These are phyloP conservation scores for Dillenia turbinata DNA, from an alignment of 164 flowering plant species.

Conservation along the genomic window DNA sequence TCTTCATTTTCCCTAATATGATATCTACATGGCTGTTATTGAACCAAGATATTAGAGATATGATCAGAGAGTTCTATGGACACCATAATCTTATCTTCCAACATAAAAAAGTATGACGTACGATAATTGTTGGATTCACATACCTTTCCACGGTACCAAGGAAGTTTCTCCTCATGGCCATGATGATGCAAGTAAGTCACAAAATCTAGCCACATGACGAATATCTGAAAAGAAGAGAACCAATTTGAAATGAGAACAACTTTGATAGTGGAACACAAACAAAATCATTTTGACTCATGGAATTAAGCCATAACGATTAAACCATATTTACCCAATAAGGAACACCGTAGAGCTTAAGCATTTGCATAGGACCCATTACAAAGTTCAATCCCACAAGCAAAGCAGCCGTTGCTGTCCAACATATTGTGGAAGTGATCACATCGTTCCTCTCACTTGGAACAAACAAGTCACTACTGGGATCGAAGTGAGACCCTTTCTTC, in stretches of 20 bases:
- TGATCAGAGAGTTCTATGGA: too few species aligned
- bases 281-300: not conserved
- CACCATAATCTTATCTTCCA: too few species aligned
- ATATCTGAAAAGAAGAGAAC: slow-evolving; percentile 28
- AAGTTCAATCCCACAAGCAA: slow-evolving; percentile 38
- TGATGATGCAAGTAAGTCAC: slow-evolving; percentile 82
- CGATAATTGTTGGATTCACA: not conserved
- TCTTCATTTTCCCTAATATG: too few species aligned
- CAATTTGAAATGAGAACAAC: slow-evolving; percentile 1
- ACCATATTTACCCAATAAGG: slow-evolving; percentile 48
- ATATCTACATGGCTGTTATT: too few species aligned
- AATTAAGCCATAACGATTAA: not conserved
- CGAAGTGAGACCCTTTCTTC: slow-evolving; percentile 57
- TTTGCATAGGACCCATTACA: slow-evolving; percentile 45
- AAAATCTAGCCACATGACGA: slow-evolving; percentile 65
- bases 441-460: slow-evolving; percentile 51
- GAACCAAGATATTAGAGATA: too few species aligned
- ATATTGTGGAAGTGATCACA: slow-evolving; percentile 50
- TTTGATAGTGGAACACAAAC: not conserved
- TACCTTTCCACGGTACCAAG: slow-evolving; percentile 83
- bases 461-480: slow-evolving; percentile 57
- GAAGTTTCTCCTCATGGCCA: slow-evolving; percentile 66
- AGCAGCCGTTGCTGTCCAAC: slow-evolving; percentile 59
- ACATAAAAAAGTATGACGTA: too few species aligned
- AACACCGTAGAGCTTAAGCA: slow-evolving; percentile 58